Evolutionary conservation across 1,139 yeast species (phyloP), one percentile per base, ranked within the genome.

Genomic region (Yamadazyma sp.): DNA sequence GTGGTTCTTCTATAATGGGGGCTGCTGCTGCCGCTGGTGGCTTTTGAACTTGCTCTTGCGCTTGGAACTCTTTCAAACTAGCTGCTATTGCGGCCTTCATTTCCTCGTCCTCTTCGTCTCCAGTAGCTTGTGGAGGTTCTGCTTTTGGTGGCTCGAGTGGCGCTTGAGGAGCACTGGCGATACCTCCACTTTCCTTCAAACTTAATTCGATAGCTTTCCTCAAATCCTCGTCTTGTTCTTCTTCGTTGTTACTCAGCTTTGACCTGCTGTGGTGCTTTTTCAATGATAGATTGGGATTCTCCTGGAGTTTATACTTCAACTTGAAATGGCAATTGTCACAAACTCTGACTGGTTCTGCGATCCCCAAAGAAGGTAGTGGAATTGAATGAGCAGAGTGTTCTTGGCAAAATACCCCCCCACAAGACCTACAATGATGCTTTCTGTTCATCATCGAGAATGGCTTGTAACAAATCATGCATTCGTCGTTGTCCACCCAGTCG

Each of bases 71-170:
- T 43, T 75, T 73, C 47, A 92, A 71, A 61, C 96, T 87, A 1
- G 96, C 97, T n/a, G 87, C 96, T 45, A 92, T 89, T 0, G 98
- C 98, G 1, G 94, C 95, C 57, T 82, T 86, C 81, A 92, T 76
- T 32, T 88, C 96, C 26, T 84, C 94, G 50, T 92, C 98, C 23
- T 86, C 87, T 7, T 84, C 94, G 3, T 60, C 75, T 6, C 43
- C 44, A 1, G 40, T 46, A 6, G 45, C 39, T 8, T 48, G 43
- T 11, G 47, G 39, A 6, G 22, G 22, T 20, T 20, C 22, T 7
- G 44, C 32, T 22, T 37, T 34, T n/a, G 48, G 38, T 17, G 42
- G 37, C 7, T 33, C 17, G 15, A 14, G 44, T 12, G 50, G 40
- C 7, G 54, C 54, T 20, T 20, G 22, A 6, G 55, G 51, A 2